These are phyloP conservation scores for Nothophytophthora sp. DNA, from an alignment of 352 stramenopile species.

Conservation along the genomic window DNA sequence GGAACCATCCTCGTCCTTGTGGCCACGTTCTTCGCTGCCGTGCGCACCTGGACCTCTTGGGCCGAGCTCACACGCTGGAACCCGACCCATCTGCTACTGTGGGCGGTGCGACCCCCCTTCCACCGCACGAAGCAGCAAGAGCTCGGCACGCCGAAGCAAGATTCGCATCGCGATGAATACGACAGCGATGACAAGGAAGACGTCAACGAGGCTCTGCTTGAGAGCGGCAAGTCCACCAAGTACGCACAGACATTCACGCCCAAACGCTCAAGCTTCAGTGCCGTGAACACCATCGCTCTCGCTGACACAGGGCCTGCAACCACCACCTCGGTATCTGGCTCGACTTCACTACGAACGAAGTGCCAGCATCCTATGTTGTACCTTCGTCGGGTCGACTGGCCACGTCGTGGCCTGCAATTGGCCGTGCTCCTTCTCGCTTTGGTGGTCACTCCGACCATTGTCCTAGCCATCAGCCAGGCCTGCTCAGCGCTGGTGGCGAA, in stretches of 20 bases:
- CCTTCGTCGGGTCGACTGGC: conserved; percentile 13
- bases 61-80: conserved; percentile 21
- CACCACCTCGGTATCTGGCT: background rate
- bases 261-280: conserved; percentile 10
- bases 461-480: conserved; percentile 10
- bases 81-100: conserved; percentile 1
- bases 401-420: conserved; percentile 5
- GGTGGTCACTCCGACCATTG: conserved; percentile 12
- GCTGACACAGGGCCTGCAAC: background rate
- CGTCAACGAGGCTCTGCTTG: conserved; percentile 13
- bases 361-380: background rate
- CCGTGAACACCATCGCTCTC: background rate
- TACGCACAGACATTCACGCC: conserved; percentile 14
- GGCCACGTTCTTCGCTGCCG: conserved; percentile 18
- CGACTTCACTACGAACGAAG: background rate
- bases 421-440: conserved; percentile 11
- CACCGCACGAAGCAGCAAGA: conserved; percentile 14
- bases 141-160: conserved; percentile 20
- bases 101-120: background rate
- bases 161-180: conserved; percentile 1
- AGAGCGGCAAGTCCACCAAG: conserved; percentile 8
- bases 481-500: conserved; percentile 16
- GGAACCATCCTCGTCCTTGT: conserved; percentile 2
- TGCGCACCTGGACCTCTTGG: conserved; percentile 23
- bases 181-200: conserved; percentile 20